Conservation (phyloP, 306 rosid genomes). For the Prunus armeniaca region DNA sequence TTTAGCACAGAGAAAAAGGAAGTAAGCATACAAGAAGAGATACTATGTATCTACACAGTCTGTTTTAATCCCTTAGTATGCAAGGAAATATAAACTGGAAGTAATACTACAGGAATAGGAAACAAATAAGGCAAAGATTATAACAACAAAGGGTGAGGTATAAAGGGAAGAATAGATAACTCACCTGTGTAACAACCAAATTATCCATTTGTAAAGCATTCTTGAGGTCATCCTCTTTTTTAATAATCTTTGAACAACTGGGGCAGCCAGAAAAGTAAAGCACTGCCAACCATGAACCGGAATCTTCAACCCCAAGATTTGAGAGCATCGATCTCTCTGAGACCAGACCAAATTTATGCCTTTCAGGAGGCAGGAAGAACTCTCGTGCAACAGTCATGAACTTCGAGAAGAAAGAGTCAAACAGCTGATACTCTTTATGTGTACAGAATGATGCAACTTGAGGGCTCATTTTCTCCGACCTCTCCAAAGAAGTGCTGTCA, state of each 20-base stretch:
- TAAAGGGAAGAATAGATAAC: not conserved
- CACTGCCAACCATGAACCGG: conserved; percentile 75
- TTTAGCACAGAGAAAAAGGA: not conserved
- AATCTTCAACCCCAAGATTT: conserved; percentile 65
- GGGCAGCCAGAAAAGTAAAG: conserved; percentile 64
- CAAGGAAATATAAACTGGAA: not conserved
- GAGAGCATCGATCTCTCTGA: conserved; percentile 72
- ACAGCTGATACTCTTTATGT: conserved; percentile 53
- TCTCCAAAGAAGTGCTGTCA: conserved; percentile 34
- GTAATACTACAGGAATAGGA: not conserved
- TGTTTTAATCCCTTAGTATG: not conserved
- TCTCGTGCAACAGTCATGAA: conserved; percentile 71
- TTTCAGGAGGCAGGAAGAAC: conserved; percentile 66
- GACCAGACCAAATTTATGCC: conserved; percentile 67
- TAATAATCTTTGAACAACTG: conserved; percentile 61
- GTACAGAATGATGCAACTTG: conserved; percentile 47
- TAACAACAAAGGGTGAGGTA: not conserved
- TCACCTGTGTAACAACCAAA: conserved; percentile 70
- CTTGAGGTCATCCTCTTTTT: conserved; percentile 64
- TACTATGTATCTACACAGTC: not conserved
- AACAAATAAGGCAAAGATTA: not conserved
- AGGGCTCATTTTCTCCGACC: conserved; percentile 28
- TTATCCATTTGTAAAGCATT: conserved; percentile 43
- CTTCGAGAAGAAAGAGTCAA: conserved; percentile 64
- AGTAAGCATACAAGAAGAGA: not conserved